phyloP scores from a whole-genome alignment of 1,284 basidiomycete species.

The Puccinia hordei region DNA sequence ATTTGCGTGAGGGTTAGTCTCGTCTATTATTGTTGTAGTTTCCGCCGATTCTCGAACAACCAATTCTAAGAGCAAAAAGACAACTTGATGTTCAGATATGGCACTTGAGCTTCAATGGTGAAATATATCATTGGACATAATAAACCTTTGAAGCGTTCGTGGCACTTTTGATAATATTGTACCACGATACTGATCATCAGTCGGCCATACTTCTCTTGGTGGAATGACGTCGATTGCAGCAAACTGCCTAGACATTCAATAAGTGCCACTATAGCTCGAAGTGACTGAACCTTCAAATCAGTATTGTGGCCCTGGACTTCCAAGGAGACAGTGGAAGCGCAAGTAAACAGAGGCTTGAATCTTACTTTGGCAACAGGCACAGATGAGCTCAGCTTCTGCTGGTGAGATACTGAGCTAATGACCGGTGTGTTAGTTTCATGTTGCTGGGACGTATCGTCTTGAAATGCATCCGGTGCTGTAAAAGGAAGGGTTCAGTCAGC shows the following conservation, averaged over 20 bases:
- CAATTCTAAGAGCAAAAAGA: conserved; percentile 44
- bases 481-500: background rate
- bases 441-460: conserved; percentile 66
- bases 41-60: conserved; percentile 53
- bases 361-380: conserved; percentile 78
- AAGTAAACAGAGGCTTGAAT: background rate
- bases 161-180: conserved; percentile 93
- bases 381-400: conserved; percentile 64
- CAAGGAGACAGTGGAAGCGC: background rate
- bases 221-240: conserved; percentile 91
- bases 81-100: background rate
- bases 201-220: conserved; percentile 89
- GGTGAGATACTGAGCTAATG: background rate
- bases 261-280: conserved; percentile 80
- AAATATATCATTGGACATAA: background rate
- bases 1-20: conserved; percentile 19
- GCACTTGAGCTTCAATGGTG: background rate
- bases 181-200: conserved; percentile 92
- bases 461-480: conserved; percentile 69
- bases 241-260: conserved; percentile 90
- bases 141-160: conserved; percentile 73
- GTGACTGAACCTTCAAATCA: conserved; percentile 65
- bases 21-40: conserved; percentile 19
- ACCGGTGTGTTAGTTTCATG: background rate
- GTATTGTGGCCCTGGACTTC: conserved; percentile 16